A percentile compares a stretch with the other conserved stretches of the same genome.
Evolutionary conservation across 176 grass and related monocot genomes (phyloP).

Genomic region (Eleusine coracana): DNA sequence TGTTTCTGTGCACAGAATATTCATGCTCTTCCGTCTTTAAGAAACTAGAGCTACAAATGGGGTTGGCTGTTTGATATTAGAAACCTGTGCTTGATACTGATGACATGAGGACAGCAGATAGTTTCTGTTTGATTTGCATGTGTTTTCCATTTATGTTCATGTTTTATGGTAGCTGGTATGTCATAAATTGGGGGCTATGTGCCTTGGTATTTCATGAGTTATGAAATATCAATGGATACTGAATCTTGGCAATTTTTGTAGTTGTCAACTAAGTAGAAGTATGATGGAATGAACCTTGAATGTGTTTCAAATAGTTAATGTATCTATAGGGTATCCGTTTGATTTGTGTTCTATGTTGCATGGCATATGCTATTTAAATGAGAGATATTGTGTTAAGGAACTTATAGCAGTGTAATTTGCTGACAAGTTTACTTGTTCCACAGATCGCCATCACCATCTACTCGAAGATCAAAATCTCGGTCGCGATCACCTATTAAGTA

Average conservation of each 20-base stretch:
- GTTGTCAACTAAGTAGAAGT: neutral
- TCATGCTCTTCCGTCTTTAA: conserved; percentile 18
- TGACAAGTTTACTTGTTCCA: conserved; percentile 47
- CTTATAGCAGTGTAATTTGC: neutral
- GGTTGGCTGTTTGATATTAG: conserved; percentile 1
- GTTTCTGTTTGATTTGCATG: conserved; percentile 11
- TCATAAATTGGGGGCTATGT: neutral
- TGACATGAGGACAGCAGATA: neutral
- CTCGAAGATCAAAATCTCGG: conserved; percentile 67
- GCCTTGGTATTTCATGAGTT: neutral
- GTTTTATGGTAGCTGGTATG: neutral
- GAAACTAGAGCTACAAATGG: conserved; percentile 10
- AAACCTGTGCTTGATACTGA: conserved; percentile 22
- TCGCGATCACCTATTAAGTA: conserved; percentile 96
- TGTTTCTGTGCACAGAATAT: neutral
- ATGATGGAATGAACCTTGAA: neutral
- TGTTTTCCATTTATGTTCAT: conserved; percentile 14
- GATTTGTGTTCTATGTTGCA: neutral
- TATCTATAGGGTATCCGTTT: neutral
- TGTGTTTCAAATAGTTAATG: neutral
- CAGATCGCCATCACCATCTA: conserved; percentile 71
- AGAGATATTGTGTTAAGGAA: neutral
- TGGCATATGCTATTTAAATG: neutral
- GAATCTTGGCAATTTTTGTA: neutral
- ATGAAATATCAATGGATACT: neutral